Evolutionary conservation across 495 filamentous ascomycete genomes (phyloP).

Genomic region (Haplographium delicatum): DNA sequence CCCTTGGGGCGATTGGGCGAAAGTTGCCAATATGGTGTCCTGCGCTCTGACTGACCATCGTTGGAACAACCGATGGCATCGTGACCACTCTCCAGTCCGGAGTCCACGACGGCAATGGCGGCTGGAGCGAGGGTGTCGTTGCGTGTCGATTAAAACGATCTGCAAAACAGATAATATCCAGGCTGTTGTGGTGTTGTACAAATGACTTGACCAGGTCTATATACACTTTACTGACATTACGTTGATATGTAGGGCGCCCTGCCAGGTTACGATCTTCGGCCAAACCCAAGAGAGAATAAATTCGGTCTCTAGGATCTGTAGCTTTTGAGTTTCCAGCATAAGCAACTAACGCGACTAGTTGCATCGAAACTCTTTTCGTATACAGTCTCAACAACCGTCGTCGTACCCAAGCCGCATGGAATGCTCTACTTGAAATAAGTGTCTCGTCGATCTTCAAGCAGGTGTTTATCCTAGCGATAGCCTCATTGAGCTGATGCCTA

Average conservation of each 20-base stretch:
- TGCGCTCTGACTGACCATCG: slow-evolving; percentile 3
- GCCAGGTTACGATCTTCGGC: slow-evolving; percentile 2
- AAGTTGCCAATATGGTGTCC: slow-evolving; percentile 2
- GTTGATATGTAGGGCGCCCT: slow-evolving; percentile 2
- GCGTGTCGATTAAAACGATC: slow-evolving; percentile 1
- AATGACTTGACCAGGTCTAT: not conserved
- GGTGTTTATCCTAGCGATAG: not conserved
- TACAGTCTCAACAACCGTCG: not conserved
- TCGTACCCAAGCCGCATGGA: slow-evolving; percentile 5
- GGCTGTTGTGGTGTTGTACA: not conserved
- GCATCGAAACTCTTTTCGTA: not conserved
- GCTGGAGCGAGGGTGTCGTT: not conserved
- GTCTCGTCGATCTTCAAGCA: slow-evolving; percentile 2
- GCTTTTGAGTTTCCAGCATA: slow-evolving; percentile 6
- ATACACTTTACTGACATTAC: not conserved
- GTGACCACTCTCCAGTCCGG: slow-evolving; percentile 3
- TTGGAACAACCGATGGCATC: not conserved
- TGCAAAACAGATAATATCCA: slow-evolving; percentile 9
- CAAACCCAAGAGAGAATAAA: slow-evolving; percentile 6
- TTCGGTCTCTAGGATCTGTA: slow-evolving; percentile 1
- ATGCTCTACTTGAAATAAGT: not conserved
- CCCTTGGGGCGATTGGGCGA: not conserved
- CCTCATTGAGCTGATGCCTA: not conserved
- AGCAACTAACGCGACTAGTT: not conserved
- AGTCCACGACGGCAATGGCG: slow-evolving; percentile 5